Base-by-base conservation (phyloP, 768 basidiomycete species). In the Boletus insuetus region DNA sequence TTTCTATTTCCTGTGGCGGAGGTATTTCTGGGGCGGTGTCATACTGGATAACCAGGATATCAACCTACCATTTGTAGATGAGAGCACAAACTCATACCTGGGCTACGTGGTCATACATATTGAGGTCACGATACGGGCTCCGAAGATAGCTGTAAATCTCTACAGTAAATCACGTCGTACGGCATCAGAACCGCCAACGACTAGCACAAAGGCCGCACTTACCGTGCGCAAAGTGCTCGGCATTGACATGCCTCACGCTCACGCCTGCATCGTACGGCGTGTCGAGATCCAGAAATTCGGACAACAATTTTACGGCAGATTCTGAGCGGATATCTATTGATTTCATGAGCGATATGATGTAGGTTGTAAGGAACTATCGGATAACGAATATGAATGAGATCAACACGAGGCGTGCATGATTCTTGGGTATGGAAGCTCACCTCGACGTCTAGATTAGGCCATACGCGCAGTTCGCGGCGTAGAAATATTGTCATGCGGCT, bases 201-300 rank as follows among this genome's bases (percentile, higher is more conserved):
- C 32, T 0, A 13, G 19, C 35, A 4, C 6, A 58, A 46, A 52
- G 22, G 32, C 45, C 40, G 32, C n/a, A 71, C 81, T 61, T 62
- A 91, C 92, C 93, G 73, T 98, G 94, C 9, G 88, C 91, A 73
- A 97, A 95, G 70, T 97, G 94, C 67, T 98, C 94, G 12, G 94
- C 89, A 61, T 91, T 89, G 24, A 77, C 71, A 54, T 81, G 77
- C 51, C 85, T 77, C 24, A 76, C 74, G 9, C 85, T 77, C 24
- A 76, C 74, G 9, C 85, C 86, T 45, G 81, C 79, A 20, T 68
- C 66, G 55, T 85, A 84, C 3, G 80, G 77, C 4, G 73, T 71
- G 59, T 87, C 87, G 69, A 91, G 79, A 66, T 98, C 94, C 45
- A 98, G 78, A 73, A 94, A 95, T 62, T 96, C 94, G 14, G 92